Percentiles rank a stretch among this genome's conserved stretches.
These are phyloP conservation scores for Pythium volutum DNA, from an alignment of 352 stramenopile species.

Conservation along the genomic window DNA sequence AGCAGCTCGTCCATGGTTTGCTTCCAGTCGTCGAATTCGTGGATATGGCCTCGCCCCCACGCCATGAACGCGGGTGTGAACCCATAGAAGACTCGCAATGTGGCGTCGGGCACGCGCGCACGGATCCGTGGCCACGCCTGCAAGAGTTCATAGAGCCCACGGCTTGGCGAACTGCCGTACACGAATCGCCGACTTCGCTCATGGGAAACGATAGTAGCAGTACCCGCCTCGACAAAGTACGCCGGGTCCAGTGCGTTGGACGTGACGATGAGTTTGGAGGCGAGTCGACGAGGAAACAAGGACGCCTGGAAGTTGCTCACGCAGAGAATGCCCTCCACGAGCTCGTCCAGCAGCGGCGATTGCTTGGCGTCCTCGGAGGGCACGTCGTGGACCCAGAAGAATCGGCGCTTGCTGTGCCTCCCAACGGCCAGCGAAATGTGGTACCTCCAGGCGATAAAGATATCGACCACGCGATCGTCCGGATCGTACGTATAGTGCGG, in stretches of 20 bases:
- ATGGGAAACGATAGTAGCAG: not conserved
- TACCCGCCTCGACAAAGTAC: constrained; percentile 48
- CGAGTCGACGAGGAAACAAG: constrained; percentile 39
- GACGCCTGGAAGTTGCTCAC: constrained; percentile 78
- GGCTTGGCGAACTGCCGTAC: constrained; percentile 83
- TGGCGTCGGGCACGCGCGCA: constrained; percentile 43
- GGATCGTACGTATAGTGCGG: constrained; percentile 69
- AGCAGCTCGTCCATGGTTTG: constrained; percentile 38
- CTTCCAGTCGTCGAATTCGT: constrained; percentile 64
- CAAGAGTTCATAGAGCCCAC: constrained; percentile 71
- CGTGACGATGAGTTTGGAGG: constrained; percentile 49
- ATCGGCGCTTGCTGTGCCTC: constrained; percentile 29
- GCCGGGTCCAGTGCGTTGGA: constrained; percentile 73
- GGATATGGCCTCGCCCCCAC: constrained; percentile 46
- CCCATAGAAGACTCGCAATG: constrained; percentile 87
- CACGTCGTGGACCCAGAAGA: constrained; percentile 88
- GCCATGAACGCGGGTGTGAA: constrained; percentile 76
- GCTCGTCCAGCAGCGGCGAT: constrained; percentile 31
- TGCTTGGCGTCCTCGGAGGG: constrained; percentile 33
- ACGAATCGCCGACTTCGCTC: constrained; percentile 71
- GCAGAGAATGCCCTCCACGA: constrained; percentile 71
- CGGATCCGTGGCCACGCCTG: constrained; percentile 71
- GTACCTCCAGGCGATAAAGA: constrained; percentile 92
- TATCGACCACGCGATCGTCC: constrained; percentile 50
- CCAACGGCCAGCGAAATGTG: constrained; percentile 75